A percentile compares a stretch with the other conserved stretches of the same genome.
These are phyloP conservation scores for Alternaria sp. DNA, from an alignment of 2,329 filamentous ascomycete genomes.

Conservation along the genomic window DNA sequence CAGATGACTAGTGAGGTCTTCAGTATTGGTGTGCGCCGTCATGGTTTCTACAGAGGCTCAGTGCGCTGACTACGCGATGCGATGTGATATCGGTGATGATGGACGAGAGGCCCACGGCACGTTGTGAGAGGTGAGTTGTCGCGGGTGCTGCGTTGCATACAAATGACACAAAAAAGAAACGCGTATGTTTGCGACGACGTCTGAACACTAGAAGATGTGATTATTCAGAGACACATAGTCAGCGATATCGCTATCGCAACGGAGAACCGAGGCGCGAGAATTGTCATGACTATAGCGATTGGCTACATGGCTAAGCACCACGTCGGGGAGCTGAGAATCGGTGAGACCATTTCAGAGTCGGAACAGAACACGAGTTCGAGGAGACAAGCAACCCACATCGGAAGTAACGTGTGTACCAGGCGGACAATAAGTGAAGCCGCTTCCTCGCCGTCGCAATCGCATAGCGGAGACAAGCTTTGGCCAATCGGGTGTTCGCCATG, in stretches of 20 bases:
- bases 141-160: neutral
- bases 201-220: neutral
- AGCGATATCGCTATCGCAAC: neutral
- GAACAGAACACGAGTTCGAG: neutral
- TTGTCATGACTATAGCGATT: constrained; percentile 10
- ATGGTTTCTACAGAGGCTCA: constrained; percentile 19
- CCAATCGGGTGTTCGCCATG: constrained; percentile 15
- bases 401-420: neutral
- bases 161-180: constrained; percentile 1
- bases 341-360: neutral
- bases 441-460: neutral
- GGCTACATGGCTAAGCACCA: constrained; percentile 8
- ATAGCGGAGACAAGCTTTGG: constrained; percentile 14
- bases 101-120: neutral
- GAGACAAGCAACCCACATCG: neutral
- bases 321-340: neutral
- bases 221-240: neutral
- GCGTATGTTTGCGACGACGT: neutral
- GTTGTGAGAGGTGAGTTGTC: neutral
- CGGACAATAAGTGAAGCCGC: neutral
- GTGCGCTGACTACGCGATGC: neutral
- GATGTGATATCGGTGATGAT: neutral
- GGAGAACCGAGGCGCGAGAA: constrained; percentile 14
- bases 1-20: constrained; percentile 51
- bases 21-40: constrained; percentile 28